Base-by-base conservation (phyloP, 345 rosid genomes). In the Kandelia obovata region DNA sequence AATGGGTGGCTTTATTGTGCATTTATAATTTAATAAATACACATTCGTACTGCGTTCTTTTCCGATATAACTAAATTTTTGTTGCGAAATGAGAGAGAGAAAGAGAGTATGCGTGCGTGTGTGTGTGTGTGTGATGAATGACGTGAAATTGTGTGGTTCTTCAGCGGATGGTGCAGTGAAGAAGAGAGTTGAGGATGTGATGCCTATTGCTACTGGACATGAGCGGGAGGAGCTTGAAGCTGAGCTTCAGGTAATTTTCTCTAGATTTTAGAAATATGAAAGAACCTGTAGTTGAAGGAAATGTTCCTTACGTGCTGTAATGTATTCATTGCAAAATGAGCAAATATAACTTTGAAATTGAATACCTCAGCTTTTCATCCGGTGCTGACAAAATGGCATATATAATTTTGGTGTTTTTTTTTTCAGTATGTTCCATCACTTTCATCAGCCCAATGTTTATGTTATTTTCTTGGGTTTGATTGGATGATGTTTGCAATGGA, bases 171-270 rank as follows among this genome's bases (percentile, higher is more conserved):
- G 49, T 62, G 47, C 83, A 10, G 84, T 80, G 77, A 88, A 80
- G 83, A 88, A 87, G 82, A 83, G 57, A 58, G 85, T 86, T 58
- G 97, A 88, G 75, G 89, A 88, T 80, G 80, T 88, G 58, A 83
- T 85, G 88, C 97, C 92, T 9, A 87, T 89, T 73, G 96, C 97
- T 2, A 91, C 98, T 52, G 98, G 98, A 23, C 96, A 91, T n/a
- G 96, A 94, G 75, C 85, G 87, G 46, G 96, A 94, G 80, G 98
- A 94, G 84, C 83, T 89, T 66, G 90, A 86, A 70, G 84, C 88
- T 66, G 95, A 87, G 79, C 70, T 89, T 34, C 69, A 87, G 98
- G 96, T 94, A 64, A 55, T 62, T 72, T 64, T 55, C 28, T 13
- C 63, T 67, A n/a, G 30, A 20, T 58, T 5, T 26, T 32, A 13